phyloP scores from a whole-genome alignment of 768 basidiomycete species.

The Boletus reticulatus region DNA sequence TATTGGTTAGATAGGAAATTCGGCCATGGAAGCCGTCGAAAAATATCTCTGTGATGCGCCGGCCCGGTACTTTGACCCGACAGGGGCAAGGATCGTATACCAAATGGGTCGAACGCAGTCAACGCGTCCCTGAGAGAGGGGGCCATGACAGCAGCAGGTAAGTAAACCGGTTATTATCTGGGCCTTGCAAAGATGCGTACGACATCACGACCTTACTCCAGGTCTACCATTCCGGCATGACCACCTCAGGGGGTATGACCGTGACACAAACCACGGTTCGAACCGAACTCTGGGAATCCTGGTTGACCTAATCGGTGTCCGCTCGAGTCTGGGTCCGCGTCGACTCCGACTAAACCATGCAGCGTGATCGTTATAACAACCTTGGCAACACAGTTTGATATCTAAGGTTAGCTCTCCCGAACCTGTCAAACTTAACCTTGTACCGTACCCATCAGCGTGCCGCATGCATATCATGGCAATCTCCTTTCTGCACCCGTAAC shows the following conservation, averaged over 20 bases:
- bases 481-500: not conserved
- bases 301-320: not conserved
- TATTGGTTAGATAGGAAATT: not conserved
- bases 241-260: not conserved
- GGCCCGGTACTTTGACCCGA: not conserved
- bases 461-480: not conserved
- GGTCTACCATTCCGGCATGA: not conserved
- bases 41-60: not conserved
- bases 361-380: not conserved
- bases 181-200: not conserved
- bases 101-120: not conserved
- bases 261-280: not conserved
- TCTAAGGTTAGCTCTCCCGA: conserved; percentile 5
- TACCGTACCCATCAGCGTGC: not conserved
- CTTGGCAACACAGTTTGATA: conserved; percentile 5
- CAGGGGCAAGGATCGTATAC: not conserved
- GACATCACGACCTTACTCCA: conserved; percentile 4
- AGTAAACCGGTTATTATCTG: not conserved
- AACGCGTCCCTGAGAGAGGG: not conserved
- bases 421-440: conserved; percentile 25
- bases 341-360: conserved; percentile 8
- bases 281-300: not conserved
- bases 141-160: not conserved
- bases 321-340: conserved; percentile 1
- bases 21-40: conserved; percentile 2